These are phyloP conservation scores for Danielia oregonensis DNA, from an alignment of 805 yeast species.

Conservation along the genomic window DNA sequence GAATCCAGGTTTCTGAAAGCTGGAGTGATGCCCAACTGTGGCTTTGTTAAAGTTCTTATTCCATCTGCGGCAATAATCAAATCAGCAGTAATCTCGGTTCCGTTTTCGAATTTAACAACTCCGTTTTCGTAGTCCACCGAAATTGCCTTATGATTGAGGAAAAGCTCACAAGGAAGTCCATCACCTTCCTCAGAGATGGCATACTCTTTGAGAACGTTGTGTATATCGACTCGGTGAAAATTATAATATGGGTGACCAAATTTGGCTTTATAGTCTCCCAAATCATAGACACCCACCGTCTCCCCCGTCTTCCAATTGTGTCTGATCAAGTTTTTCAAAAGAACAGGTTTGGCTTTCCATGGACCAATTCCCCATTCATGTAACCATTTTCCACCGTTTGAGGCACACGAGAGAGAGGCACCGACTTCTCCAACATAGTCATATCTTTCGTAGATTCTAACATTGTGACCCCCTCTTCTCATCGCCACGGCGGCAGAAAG, in stretches of 20 bases:
- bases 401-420: constrained; percentile 27
- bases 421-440: constrained; percentile 29
- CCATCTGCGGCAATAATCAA: constrained; percentile 30
- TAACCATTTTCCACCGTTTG: constrained; percentile 25
- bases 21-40: constrained; percentile 18
- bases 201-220: constrained; percentile 7
- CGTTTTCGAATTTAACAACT: constrained; percentile 21
- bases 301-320: constrained; percentile 22
- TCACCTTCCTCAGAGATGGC: constrained; percentile 17
- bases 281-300: constrained; percentile 17
- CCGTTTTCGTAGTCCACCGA: constrained; percentile 4
- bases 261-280: constrained; percentile 24
- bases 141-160: constrained; percentile 16
- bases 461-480: constrained; percentile 10
- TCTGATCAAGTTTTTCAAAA: constrained; percentile 20
- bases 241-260: constrained; percentile 26
- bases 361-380: constrained; percentile 24
- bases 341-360: constrained; percentile 20
- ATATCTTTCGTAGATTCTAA: constrained; percentile 23
- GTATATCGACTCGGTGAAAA: constrained; percentile 26
- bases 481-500: constrained; percentile 8
- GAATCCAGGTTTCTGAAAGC: constrained; percentile 15
- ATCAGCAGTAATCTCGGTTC: constrained; percentile 18
- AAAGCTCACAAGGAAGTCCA: constrained; percentile 19
- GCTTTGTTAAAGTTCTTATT: constrained; percentile 20